Base-by-base conservation (phyloP, 306 rosid genomes). In the Inga laurina region DNA sequence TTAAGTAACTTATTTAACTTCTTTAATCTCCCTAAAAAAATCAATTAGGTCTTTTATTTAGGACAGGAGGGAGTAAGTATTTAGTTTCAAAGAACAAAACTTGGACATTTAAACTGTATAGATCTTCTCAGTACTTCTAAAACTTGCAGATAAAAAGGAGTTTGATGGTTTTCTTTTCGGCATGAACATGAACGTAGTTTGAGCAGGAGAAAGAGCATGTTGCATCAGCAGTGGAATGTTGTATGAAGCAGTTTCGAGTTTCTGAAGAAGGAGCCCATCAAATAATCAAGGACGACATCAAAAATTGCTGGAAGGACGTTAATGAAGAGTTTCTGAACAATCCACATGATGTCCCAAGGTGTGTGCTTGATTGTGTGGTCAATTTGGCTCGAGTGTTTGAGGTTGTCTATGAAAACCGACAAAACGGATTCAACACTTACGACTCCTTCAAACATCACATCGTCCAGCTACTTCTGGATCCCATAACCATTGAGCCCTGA, bases 221-320 rank as follows among this genome's bases (percentile, higher is more conserved):
- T 43, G 84, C 81, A 0, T 81, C 84, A 0, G 82, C 77, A 0
- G 70, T 89, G 0, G 91, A 56, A 7, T 56, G 62, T 56, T 56
- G 27, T 9, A 19, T 56, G 62, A 21, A 56, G 4, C 62, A 56
- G 15, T 56, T 5, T 21, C 11, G 62, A 56, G 62, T 56, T 19
- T 56, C 62, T 7, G 62, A 89, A 57, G 62, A 7, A 56, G 62
- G 2, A 21, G 62, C 62, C 27, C 2, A 56, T 8, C 8, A 56
- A 56, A 56, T 56, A 7, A 6, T 56, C 22, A 18, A 6, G 3
- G 0, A 56, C 3, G 62, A 56, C 27, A 7, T 56, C 62, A 56
- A 56, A 8, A 56, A 56, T 56, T 56, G 27, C 10, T 56, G 62
- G 62, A 56, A 56, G 62, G 62, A 21, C 11, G 8, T 56, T 19